Percentiles rank a stretch among this genome's conserved stretches.
These are phyloP conservation scores for Arxiozyma heterogenica DNA, from an alignment of 1,139 yeast genomes.

Conservation along the genomic window DNA sequence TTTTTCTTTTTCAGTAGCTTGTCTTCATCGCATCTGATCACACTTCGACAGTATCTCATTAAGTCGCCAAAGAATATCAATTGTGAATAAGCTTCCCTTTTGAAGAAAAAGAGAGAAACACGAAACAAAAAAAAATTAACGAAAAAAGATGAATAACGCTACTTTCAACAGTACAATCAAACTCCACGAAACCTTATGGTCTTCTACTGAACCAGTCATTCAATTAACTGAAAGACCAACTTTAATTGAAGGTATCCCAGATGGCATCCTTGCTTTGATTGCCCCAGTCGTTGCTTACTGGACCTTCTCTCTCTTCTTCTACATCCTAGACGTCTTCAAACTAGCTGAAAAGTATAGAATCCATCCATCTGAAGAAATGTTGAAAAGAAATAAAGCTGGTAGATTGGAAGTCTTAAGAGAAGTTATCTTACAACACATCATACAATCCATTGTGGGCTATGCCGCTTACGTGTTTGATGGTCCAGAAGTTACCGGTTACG, in stretches of 20 bases:
- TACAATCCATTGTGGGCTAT: conserved; percentile 69
- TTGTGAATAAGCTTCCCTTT: too few species aligned
- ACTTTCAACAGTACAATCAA: conserved; percentile 1
- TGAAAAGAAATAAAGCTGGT: conserved; percentile 64
- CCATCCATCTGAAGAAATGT: conserved; percentile 83
- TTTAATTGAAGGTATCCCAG: conserved; percentile 30
- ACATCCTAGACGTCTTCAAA: conserved; percentile 60
- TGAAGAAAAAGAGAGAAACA: background rate
- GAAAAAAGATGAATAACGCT: background rate
- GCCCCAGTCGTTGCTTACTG: conserved; percentile 80
- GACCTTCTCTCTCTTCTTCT: conserved; percentile 66
- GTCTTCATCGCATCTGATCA: too few species aligned
- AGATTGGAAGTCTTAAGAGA: conserved; percentile 63
- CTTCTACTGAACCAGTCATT: conserved; percentile 6
- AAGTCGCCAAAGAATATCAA: too few species aligned
- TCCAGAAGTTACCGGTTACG: conserved; percentile 63
- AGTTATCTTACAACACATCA: conserved; percentile 71
- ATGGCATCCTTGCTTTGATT: conserved; percentile 60
- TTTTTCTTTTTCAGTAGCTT: too few species aligned
- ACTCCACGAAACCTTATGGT: background rate
- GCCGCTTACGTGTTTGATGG: conserved; percentile 50
- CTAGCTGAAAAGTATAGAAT: conserved; percentile 77
- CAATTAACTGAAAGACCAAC: conserved; percentile 6
- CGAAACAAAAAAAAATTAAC: background rate
- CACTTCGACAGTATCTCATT: too few species aligned